Base-by-base conservation (phyloP, 139 green algal species). In the Coccomyxa sp. region DNA sequence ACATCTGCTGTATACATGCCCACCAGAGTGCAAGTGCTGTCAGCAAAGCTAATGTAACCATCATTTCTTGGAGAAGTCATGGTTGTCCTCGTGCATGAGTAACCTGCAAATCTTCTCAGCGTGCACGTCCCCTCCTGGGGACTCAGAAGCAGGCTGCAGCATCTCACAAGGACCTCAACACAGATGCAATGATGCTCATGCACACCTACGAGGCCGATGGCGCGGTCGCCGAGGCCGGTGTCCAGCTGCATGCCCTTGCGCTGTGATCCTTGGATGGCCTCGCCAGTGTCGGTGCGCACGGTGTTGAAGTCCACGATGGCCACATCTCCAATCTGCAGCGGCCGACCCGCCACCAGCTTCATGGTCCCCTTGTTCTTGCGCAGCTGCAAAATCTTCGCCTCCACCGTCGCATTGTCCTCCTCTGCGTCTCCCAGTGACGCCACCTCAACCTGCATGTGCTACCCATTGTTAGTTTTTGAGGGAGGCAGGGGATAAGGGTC, bases 321-420 rank as follows among this genome's bases (percentile, higher is more conserved):
- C 10, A 91, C 77, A 76, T 92, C 89, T 25, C 89, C 89, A 13
- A 21, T 77, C 80, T 90, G 76, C 79, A 91, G 59, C 15, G 85
- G 86, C 7, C 90, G 78, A 9, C 85, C 91, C 13, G 84, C 82
- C 27, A 91, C 93, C 27, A 96, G 86, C 63, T 71, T 71, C 63
- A 71, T 71, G 63, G 63, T 71, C 18, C 63, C 63, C 63, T 71
- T 71, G 18, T 71, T 25, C 63, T 71, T 71, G 18, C 21, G 63
- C 21, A 71, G 18, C 63, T 71, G 63, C 79, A n/a, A 13, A 57
- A 58, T 51, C n/a, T 84, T 57, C 7, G 67, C 66, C 17, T 66
- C 81, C 11, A 84, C 81, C 23, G 75, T 79, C 27, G 66, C 67
- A 13, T 18, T 14, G 45, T 67, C 66, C 32, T 68, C 45, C 38